phyloP scores from a whole-genome alignment of 768 basidiomycete species.

The Phlebiopsis gigantea region DNA sequence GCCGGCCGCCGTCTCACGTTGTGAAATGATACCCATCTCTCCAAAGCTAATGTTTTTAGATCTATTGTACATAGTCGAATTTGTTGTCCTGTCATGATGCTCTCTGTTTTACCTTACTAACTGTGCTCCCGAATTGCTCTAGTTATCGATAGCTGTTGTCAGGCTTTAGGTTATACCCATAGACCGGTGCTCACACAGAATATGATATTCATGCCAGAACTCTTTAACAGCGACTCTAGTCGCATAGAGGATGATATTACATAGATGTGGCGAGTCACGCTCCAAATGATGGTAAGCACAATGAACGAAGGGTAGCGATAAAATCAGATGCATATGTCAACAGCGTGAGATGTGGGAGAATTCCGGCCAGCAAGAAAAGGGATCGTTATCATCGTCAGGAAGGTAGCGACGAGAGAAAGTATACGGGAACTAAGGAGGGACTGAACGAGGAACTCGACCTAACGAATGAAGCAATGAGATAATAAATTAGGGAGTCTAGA shows the following conservation, averaged over 20 bases:
- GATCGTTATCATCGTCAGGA: background rate
- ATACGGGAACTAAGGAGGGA: background rate
- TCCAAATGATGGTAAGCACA: background rate
- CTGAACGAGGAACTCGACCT: background rate
- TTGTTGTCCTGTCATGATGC: background rate
- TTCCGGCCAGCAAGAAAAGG: background rate
- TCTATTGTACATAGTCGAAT: background rate
- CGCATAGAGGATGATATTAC: background rate
- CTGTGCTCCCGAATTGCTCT: background rate
- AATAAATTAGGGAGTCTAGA: background rate
- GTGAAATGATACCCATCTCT: too few relatives aligned
- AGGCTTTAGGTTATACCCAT: background rate
- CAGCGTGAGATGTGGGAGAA: background rate
- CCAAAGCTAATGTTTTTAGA: background rate
- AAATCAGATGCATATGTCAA: background rate
- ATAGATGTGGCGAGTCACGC: background rate
- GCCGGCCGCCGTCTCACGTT: too few relatives aligned
- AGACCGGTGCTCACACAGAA: background rate
- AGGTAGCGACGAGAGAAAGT: background rate
- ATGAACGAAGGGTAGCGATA: constrained; percentile 1
- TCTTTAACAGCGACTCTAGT: background rate
- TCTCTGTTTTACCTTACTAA: background rate
- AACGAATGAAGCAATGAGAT: background rate
- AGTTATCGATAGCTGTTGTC: background rate
- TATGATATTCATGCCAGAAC: background rate